These are phyloP conservation scores for Acrocalymma vagum DNA, from an alignment of 2,329 filamentous ascomycete genomes.

Conservation along the genomic window DNA sequence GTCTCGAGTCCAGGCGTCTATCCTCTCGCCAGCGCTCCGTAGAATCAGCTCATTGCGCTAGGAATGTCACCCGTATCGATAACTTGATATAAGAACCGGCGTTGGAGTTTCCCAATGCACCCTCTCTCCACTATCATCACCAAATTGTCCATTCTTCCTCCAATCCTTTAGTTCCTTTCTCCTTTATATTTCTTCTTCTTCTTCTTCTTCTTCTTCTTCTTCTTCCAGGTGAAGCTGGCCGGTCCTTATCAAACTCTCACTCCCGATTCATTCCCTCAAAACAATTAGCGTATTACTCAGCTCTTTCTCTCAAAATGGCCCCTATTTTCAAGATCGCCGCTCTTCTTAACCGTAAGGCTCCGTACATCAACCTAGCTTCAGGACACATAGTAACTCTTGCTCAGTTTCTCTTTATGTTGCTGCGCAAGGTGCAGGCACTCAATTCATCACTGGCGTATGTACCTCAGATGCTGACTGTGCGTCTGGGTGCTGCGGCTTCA, in stretches of 20 bases:
- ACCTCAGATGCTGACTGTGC: constrained; percentile 49
- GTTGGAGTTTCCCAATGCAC: constrained; percentile 4
- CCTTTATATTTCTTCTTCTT: constrained; percentile 6
- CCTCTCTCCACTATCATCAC: constrained; percentile 11
- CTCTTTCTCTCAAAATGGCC: constrained; percentile 30
- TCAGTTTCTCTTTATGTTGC: constrained; percentile 34
- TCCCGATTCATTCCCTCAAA: constrained; percentile 1
- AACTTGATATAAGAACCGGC: constrained; percentile 22
- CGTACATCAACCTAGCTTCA: neutral
- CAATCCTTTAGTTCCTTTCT: constrained; percentile 4
- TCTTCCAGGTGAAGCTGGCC: constrained; percentile 29
- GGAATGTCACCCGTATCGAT: constrained; percentile 2
- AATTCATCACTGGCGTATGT: constrained; percentile 52
- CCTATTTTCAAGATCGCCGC: constrained; percentile 35
- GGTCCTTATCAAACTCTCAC: constrained; percentile 2
- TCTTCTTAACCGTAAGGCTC: constrained; percentile 30
- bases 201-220: no score
- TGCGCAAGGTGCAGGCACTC: constrained; percentile 28
- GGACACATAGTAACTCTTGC: neutral
- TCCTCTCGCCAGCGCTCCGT: constrained; percentile 15
- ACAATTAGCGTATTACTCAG: neutral
- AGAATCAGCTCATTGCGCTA: constrained; percentile 26
- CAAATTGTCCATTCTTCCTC: constrained; percentile 7
- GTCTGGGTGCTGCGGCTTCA: constrained; percentile 47
- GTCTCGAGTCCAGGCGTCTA: constrained; percentile 32